Evolutionary conservation across 2,329 filamentous ascomycete species (phyloP), one percentile per base, ranked within the genome.

Genomic region (Fusarium tanahbumbuense): DNA sequence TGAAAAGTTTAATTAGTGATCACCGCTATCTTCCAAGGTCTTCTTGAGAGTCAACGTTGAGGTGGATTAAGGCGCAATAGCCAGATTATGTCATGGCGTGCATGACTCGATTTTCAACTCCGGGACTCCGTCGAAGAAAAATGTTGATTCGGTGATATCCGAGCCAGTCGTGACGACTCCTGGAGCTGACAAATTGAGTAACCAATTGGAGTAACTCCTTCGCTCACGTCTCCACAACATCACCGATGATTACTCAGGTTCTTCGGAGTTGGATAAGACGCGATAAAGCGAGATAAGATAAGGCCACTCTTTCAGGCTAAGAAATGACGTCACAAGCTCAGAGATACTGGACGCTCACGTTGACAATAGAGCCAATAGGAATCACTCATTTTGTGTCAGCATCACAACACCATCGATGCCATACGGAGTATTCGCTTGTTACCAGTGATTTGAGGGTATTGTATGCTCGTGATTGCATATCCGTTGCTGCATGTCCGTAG

Each of bases 131-230:
- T 42, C 3, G 7, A n/a, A 59, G 32, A 47, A 25, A 25, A 56
- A n/a, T 8, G 25, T 27, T 34, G 13, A 16, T 1, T 47, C 32
- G 40, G 62, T 10, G 10, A 16, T 28, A 0, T 10, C 11, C 30
- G 30, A 25, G 7, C 60, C 53, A 65, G 16, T 65, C 9, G 27
- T 23, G 8, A 6, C 6, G 3, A 23, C 30, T 52, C 60, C 60
- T 8, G 0, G 2, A 0, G 5, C 2, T 9, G 13, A 22, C 32
- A 47, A 23, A 42, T 12, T 1, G 1, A 0, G 2, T 12, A 7
- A 9, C 62, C 9, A 64, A 64, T 64, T 5, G 62, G 62, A 64
- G 13, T 13, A 13, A 37, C 62, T 65, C 62, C 61, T 30, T 4
- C 1, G 3, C 0, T 5, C 8, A 3, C 0, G 4, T 28, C 40